Evolutionary conservation across 2,329 filamentous ascomycete genomes (phyloP).

Genomic region (Aureobasidium uvarum): DNA sequence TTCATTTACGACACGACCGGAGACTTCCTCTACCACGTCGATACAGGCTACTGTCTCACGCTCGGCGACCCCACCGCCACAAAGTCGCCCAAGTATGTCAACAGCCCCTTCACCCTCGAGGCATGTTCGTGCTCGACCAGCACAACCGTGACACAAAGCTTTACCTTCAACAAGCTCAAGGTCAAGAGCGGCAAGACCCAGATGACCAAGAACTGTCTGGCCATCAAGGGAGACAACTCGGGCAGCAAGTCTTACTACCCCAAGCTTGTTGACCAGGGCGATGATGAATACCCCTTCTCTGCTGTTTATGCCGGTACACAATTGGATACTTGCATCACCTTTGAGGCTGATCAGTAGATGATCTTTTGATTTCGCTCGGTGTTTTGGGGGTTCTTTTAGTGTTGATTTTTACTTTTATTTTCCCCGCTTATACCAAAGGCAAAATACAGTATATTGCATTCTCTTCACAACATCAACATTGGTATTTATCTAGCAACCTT

Average conservation of each 20-base stretch:
- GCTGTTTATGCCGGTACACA: neutral
- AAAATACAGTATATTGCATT: neutral
- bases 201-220: neutral
- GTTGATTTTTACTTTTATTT: neutral
- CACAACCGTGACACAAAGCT: neutral
- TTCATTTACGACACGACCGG: conserved; percentile 8
- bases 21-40: conserved; percentile 12
- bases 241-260: neutral
- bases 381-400: neutral
- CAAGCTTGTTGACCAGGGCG: neutral
- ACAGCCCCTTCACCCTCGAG: neutral
- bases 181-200: neutral
- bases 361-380: neutral
- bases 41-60: conserved; percentile 3
- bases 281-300: conserved; percentile 8
- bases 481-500: too few species aligned
- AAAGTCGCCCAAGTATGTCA: neutral
- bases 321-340: conserved; percentile 19
- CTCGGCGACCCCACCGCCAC: neutral
- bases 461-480: too few species aligned
- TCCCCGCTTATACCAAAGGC: neutral
- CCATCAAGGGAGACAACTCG: neutral
- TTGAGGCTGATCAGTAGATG: conserved; percentile 1
- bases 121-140: neutral
- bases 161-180: neutral